These are phyloP conservation scores for Persicaria maculosa DNA, from an alignment of 148 eudicot genomes.

Conservation along the genomic window DNA sequence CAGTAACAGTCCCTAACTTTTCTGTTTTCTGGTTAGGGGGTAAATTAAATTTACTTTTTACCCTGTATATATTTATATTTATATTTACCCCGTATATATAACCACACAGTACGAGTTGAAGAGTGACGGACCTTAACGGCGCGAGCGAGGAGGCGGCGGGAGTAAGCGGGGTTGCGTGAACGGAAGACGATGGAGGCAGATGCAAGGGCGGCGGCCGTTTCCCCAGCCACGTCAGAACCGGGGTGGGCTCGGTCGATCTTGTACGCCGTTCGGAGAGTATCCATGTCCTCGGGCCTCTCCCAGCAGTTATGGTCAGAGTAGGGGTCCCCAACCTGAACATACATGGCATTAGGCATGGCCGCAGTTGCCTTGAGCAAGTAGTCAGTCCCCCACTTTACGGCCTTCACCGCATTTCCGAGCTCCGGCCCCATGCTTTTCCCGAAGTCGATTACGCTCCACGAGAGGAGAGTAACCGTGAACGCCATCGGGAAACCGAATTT, in stretches of 20 bases:
- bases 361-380: conserved; percentile 76
- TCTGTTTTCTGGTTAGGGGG: not conserved
- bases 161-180: conserved; percentile 27
- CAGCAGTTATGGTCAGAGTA: conserved; percentile 83
- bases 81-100: not conserved
- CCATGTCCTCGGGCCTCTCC: conserved; percentile 77
- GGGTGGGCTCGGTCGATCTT: not conserved
- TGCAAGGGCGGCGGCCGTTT: conserved; percentile 12
- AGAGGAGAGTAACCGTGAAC: conserved; percentile 66
- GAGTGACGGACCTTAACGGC: conserved; percentile 55
- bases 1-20: not conserved
- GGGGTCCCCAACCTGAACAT: conserved; percentile 85
- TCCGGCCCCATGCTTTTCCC: conserved; percentile 62
- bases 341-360: conserved; percentile 42
- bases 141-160: conserved; percentile 63
- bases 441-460: conserved; percentile 94
- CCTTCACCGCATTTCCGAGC: conserved; percentile 47
- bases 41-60: not conserved
- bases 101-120: not conserved
- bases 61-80: not conserved
- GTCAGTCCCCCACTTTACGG: conserved; percentile 92
- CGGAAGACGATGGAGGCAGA: conserved; percentile 12
- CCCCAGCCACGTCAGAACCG: conserved; percentile 13
- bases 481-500: conserved; percentile 99
- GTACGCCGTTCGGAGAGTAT: conserved; percentile 27